phyloP scores from a whole-genome alignment of 2,329 filamentous ascomycete genomes.

The Botrytis cinerea region DNA sequence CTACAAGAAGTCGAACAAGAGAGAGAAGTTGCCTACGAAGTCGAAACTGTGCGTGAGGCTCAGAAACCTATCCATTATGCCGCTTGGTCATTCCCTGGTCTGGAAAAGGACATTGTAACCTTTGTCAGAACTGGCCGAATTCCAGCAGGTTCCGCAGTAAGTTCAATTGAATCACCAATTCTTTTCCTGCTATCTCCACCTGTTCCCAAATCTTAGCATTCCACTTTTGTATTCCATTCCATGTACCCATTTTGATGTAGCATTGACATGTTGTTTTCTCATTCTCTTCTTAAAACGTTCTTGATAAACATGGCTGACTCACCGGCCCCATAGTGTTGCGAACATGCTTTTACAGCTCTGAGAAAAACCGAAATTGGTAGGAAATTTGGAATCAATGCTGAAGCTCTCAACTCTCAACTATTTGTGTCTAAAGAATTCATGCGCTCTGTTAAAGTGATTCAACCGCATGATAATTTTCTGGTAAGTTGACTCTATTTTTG shows the following conservation, averaged over 20 bases:
- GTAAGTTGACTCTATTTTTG: constrained; percentile 29
- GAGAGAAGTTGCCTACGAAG: constrained; percentile 49
- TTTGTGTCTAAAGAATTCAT: constrained; percentile 52
- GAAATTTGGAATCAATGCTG: constrained; percentile 40
- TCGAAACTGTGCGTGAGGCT: constrained; percentile 49
- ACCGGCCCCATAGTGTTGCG: constrained; percentile 39
- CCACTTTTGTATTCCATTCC: neutral
- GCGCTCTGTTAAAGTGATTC: constrained; percentile 46
- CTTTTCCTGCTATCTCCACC: neutral
- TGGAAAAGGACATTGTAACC: constrained; percentile 49
- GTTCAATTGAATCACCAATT: neutral
- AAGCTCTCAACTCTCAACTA: constrained; percentile 38
- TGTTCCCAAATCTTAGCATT: neutral
- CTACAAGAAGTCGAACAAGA: constrained; percentile 57
- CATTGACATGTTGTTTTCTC: neutral
- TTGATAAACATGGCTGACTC: neutral
- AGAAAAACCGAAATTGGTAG: constrained; percentile 44
- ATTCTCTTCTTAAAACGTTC: neutral
- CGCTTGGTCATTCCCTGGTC: constrained; percentile 46
- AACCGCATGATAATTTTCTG: constrained; percentile 48
- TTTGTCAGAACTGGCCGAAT: constrained; percentile 52
- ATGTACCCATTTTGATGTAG: neutral
- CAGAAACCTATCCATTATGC: constrained; percentile 46
- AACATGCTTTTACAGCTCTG: constrained; percentile 48
- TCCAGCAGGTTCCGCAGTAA: constrained; percentile 39